Conservation (phyloP, 306 rosid genomes). For the Nissolia schottii region DNA sequence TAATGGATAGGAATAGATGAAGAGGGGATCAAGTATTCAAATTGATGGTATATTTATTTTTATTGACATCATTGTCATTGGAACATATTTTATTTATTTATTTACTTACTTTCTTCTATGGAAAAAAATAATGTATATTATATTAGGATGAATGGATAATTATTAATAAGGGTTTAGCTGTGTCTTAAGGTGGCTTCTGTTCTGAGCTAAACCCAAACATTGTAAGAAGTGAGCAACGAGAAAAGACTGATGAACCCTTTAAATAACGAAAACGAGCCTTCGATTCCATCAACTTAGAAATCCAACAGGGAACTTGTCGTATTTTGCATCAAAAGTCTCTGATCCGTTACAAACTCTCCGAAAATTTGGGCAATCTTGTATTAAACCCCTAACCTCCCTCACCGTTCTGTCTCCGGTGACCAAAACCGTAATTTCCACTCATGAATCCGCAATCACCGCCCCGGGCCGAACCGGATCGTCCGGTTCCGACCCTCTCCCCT, state of each 20-base stretch:
- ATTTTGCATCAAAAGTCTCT: background rate
- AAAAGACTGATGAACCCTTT: constrained; percentile 16
- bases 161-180: too few relatives aligned
- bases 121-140: background rate
- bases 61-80: background rate
- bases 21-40: too few relatives aligned
- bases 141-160: background rate
- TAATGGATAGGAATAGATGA: too few relatives aligned
- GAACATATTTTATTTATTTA: background rate
- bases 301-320: background rate
- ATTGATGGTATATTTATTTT: too few relatives aligned
- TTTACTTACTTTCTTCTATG: background rate
- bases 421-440: background rate
- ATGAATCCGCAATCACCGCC: constrained; percentile 51
- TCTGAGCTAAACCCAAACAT: too few relatives aligned
- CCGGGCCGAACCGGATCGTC: constrained; percentile 36
- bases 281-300: background rate
- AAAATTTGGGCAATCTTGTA: background rate
- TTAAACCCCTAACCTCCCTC: background rate
- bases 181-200: too few relatives aligned
- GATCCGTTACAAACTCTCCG: background rate
- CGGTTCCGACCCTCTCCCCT: constrained; percentile 29
- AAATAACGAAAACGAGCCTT: background rate
- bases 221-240: background rate
- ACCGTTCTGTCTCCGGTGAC: background rate